phyloP scores from a whole-genome alignment of 139 green algal genomes.

The Chlorella sp. region DNA sequence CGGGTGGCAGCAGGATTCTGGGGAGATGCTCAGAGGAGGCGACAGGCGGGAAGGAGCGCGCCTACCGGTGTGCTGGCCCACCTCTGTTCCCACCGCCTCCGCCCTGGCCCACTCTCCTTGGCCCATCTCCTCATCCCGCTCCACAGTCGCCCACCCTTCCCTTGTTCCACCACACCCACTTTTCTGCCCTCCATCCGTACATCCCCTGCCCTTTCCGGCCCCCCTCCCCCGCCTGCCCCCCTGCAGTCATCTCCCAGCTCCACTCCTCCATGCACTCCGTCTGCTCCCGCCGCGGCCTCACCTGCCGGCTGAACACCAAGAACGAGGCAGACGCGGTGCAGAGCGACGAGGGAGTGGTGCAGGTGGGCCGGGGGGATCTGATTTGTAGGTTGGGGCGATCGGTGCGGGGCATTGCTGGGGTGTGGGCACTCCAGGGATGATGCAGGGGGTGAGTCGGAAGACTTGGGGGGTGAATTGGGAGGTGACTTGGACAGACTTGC shows the following conservation, averaged over 20 bases:
- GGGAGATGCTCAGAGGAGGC: no score
- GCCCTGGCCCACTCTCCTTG: neutral
- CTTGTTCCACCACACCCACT: neutral
- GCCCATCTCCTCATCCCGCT: neutral
- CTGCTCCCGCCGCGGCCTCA: constrained; percentile 51
- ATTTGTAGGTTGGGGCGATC: neutral
- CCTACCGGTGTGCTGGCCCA: no score
- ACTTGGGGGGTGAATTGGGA: no score
- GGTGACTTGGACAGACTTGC: no score
- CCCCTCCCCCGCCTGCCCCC: neutral
- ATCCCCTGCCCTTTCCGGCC: neutral
- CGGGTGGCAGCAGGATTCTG: no score
- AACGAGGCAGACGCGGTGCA: constrained; percentile 70
- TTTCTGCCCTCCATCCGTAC: neutral
- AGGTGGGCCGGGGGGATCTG: neutral
- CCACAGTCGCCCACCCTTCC: neutral
- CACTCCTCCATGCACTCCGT: constrained; percentile 16
- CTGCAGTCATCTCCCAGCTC: constrained; percentile 7
- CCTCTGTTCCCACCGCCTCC: neutral
- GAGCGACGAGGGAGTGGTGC: constrained; percentile 52
- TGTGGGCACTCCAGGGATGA: no score
- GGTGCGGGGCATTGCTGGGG: no score
- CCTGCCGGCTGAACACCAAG: constrained; percentile 58
- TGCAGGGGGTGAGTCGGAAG: neutral
- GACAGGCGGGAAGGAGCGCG: no score